Evolutionary conservation across 768 basidiomycete species (phyloP), one percentile per base, ranked within the genome.

Genomic region (Boletus sp.): DNA sequence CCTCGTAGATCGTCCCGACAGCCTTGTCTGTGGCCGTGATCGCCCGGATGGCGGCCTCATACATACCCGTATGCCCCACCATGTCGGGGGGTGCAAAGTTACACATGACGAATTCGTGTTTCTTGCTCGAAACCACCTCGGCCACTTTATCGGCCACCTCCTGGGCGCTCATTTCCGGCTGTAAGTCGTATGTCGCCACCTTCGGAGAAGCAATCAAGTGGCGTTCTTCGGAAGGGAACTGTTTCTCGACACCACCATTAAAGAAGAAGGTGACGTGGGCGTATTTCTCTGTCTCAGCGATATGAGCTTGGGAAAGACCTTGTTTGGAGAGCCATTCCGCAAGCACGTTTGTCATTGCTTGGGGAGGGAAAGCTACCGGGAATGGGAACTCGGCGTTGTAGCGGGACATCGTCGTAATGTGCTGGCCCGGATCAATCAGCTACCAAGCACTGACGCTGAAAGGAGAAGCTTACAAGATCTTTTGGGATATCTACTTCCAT

Each of bases 191-290:
- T 7, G 94, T 98, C 7, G 94, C 87, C 29, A 96, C 93, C 64
- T 91, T 95, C 39, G 93, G 95, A 15, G 92, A 94, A 4, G 90
- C 82, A 54, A 96, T 85, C 90, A 97, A 85, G 68, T 85, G 78
- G 15, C 95, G 79, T 61, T 90, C 88, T 67, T 97, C 95, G 33
- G 76, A 71, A 14, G 81, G 77, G 72, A 90, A 98, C 64, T 95
- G 90, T 68, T 93, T 90, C 77, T 97, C 95, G 29, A 93, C 85
- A 52, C 94, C 94, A 14, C 94, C 95, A 71, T 96, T 97, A 82
- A 97, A 96, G 82, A 96, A 97, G 79, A 97, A 96, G 0, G 94
- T 98, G 51, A 98, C 91, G 67, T 98, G 94, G 2, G 93, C 93
- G 71, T 95, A 98, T 74, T 98, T 96, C 70, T 96, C 94, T n/a